A percentile compares a stretch with the other conserved stretches of the same genome.
Evolutionary conservation across 805 yeast genomes (phyloP).

Genomic region (Yarrowia deformans): DNA sequence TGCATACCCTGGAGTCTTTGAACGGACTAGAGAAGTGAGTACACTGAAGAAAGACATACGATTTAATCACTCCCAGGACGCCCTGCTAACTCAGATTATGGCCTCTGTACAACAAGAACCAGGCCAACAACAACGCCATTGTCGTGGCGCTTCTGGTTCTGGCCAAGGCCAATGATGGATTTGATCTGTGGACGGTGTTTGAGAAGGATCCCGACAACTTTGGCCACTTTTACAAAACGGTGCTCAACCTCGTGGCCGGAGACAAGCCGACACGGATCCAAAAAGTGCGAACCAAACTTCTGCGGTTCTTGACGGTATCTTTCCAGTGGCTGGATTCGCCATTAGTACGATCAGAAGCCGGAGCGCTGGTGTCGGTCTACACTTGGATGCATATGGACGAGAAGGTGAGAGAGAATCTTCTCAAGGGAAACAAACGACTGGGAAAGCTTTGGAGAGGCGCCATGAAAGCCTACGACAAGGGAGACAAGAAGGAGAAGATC

Average conservation of each 20-base stretch:
- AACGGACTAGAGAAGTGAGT: constrained; percentile 36
- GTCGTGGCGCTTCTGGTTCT: constrained; percentile 21
- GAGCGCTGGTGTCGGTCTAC: constrained; percentile 51
- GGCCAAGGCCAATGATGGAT: constrained; percentile 17
- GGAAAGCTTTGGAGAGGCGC: constrained; percentile 46
- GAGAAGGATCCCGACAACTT: constrained; percentile 46
- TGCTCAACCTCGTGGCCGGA: constrained; percentile 47
- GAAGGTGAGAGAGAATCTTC: constrained; percentile 41
- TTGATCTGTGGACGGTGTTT: constrained; percentile 41
- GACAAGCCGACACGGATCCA: constrained; percentile 34
- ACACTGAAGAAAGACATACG: too few relatives aligned
- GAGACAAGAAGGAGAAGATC: constrained; percentile 42
- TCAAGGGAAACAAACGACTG: constrained; percentile 43
- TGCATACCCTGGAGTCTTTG: constrained; percentile 34
- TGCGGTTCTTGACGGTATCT: constrained; percentile 46
- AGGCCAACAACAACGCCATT: constrained; percentile 15
- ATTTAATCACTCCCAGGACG: too few relatives aligned
- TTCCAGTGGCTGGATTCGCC: constrained; percentile 46
- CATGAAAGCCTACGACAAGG: constrained; percentile 43
- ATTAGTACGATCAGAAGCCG: constrained; percentile 44
- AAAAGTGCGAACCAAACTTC: constrained; percentile 40
- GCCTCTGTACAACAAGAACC: constrained; percentile 17
- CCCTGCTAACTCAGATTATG: constrained; percentile 31
- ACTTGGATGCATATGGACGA: constrained; percentile 50
- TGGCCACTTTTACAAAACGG: constrained; percentile 48